These are phyloP conservation scores for Ilex asprella DNA, from an alignment of 257 asterid genomes.

Conservation along the genomic window DNA sequence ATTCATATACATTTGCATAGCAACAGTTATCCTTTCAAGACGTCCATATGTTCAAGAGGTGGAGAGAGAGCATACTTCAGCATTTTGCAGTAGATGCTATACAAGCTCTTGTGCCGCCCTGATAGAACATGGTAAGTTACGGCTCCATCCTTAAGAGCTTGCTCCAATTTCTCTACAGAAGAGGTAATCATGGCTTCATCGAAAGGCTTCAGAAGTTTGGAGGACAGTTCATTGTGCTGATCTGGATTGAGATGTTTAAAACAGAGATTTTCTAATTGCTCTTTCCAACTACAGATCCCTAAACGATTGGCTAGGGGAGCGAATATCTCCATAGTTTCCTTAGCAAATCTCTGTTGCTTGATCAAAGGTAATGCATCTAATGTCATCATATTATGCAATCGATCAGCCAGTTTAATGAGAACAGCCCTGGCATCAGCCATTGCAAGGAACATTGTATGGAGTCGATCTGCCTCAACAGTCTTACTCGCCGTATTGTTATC, in stretches of 20 bases:
- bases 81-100: slow-evolving; percentile 86
- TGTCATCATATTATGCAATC: slow-evolving; percentile 95
- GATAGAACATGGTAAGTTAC: slow-evolving; percentile 53
- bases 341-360: slow-evolving; percentile 88
- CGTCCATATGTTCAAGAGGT: background rate
- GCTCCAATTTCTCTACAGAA: slow-evolving; percentile 66
- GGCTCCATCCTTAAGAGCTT: slow-evolving; percentile 48
- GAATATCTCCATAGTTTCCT: slow-evolving; percentile 91
- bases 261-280: slow-evolving; percentile 81
- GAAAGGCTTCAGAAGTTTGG: slow-evolving; percentile 49
- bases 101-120: slow-evolving; percentile 90
- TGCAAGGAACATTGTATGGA: slow-evolving; percentile 96
- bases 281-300: slow-evolving; percentile 91
- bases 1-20: no score
- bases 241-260: slow-evolving; percentile 70
- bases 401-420: slow-evolving; percentile 84
- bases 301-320: slow-evolving; percentile 88
- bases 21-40: no score
- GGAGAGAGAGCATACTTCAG: slow-evolving; percentile 43
- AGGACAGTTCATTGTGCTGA: slow-evolving; percentile 60
- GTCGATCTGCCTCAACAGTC: slow-evolving; percentile 84
- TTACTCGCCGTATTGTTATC: slow-evolving; percentile 84
- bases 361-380: slow-evolving; percentile 61
- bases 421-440: slow-evolving; percentile 98
- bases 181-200: slow-evolving; percentile 63